Evolutionary conservation across 768 basidiomycete species (phyloP), one percentile per base, ranked within the genome.

Genomic region (Rhodotorula taiwanensis): DNA sequence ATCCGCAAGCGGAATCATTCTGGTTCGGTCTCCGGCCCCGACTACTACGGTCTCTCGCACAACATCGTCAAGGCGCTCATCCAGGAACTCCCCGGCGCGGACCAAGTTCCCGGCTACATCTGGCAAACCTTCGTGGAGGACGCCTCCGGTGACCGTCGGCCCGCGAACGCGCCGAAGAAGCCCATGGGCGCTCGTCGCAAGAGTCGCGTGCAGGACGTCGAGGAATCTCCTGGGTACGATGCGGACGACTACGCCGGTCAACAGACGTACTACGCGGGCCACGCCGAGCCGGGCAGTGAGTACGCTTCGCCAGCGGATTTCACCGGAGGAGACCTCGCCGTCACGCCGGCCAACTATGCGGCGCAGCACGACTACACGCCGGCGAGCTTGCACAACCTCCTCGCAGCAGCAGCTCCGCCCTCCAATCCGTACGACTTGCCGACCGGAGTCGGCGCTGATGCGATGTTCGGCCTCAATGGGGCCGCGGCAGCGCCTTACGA

Each of bases 41-140:
- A 90, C 76, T 89, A 89, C 75, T 90, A 88, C 72, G 89, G 89
- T 14, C 79, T 91, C 21, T 86, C 86, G 5, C 86, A 89, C 75
- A 89, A 89, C 72, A 86, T 86, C 7, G 89, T 91, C 78, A 90
- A 89, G 77, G 86, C 88, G 72, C 80, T 90, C 42, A 88, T 91
- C n/a, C 88, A 91, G 75, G 86, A 88, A 75, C 79, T 91, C 21
- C 83, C 85, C 10, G 82, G 83, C 60, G 85, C 89, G 20, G 82
- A 85, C 74, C 78, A 82, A 49, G 74, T 89, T 60, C 80, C 82
- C 69, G 85, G 88, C 76, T 91, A 91, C 73, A 87, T 89, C 33
- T 88, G 87, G 87, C 88, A 90, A 74, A 82, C 83, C 64, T 90
- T 88, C 73, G 80, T 83, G 14, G 88, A 91, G 76, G 88, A 41